A percentile compares a stretch with the other conserved stretches of the same genome.
phyloP scores from a whole-genome alignment of 179 eudicot genomes.

The Amaranthus tricolor region DNA sequence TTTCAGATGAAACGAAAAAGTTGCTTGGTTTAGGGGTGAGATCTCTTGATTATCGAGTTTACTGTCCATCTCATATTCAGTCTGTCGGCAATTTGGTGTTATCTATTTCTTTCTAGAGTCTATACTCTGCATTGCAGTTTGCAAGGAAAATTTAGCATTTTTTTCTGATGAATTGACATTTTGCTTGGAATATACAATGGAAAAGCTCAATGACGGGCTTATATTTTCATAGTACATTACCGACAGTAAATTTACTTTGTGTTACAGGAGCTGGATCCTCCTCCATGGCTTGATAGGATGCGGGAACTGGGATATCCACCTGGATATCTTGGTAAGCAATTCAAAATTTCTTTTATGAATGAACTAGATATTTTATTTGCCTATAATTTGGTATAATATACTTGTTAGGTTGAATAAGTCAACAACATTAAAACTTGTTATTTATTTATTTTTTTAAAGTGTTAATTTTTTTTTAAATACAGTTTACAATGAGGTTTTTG shows the following conservation, averaged over 20 bases:
- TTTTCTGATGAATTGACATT: not conserved
- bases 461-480: not conserved
- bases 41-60: not conserved
- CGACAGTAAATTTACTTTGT: not conserved
- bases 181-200: not conserved
- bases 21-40: constrained; percentile 79
- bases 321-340: constrained; percentile 74
- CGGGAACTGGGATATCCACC: constrained; percentile 96
- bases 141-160: not conserved
- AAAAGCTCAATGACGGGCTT: not conserved
- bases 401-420: not conserved
- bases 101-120: too few relatives aligned
- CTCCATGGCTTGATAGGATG: constrained; percentile 98
- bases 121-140: not conserved
- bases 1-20: constrained; percentile 71
- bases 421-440: not conserved
- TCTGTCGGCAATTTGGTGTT: not conserved
- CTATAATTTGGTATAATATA: not conserved
- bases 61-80: not conserved
- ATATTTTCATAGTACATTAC: not conserved
- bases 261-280: constrained; percentile 88
- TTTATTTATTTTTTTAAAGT: not conserved
- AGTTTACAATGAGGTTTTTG: not conserved
- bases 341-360: not conserved
- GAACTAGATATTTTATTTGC: not conserved